Evolutionary conservation across 2,329 filamentous ascomycete species (phyloP), one percentile per base, ranked within the genome.

Genomic region (Myriosclerotinia scirpicola): DNA sequence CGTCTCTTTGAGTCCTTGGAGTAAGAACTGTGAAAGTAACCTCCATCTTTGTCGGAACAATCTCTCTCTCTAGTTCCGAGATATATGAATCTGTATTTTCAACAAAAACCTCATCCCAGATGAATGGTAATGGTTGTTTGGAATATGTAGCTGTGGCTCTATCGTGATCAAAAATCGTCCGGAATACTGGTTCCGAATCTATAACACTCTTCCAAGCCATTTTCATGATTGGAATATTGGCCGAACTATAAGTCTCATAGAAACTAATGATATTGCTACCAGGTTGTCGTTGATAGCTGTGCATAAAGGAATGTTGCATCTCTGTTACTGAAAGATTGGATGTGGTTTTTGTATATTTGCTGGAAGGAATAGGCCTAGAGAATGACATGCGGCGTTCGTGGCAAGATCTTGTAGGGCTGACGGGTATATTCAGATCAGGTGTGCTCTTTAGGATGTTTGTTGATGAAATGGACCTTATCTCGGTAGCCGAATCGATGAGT

Each of bases 181-280:
- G 69, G 56, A 75, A 76, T 3, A 76, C 73, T 1, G 74, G 68
- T 67, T 77, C 75, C 9, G 62, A 62, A 22, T 70, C 65, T 38
- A 73, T 65, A 15, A 76, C 73, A 1, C 65, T 63, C 52, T 67
- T 65, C 75, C 75, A 76, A 5, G 75, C 75, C 14, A 68, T 56
- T 58, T 71, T 74, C n/a, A 76, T 46, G 2, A 15, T 53, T 14
- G 67, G 65, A 26, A 73, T 52, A n/a, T 73, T n/a, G 7, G 42
- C 30, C 7, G 67, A 36, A 34, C 61, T n/a, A 52, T 71, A 71
- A 3, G 67, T 70, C 50, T 74, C 71, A 48, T 63, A 64, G 54
- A 70, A 70, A 55, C 65, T 67, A 36, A 75, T 72, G 30, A 74
- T 71, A 36, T 75, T 75, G 14, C 65, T 65, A 12, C 71, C 69